Base-by-base conservation (phyloP, 2,329 filamentous ascomycete genomes). In the Beauveria brongniartii region DNA sequence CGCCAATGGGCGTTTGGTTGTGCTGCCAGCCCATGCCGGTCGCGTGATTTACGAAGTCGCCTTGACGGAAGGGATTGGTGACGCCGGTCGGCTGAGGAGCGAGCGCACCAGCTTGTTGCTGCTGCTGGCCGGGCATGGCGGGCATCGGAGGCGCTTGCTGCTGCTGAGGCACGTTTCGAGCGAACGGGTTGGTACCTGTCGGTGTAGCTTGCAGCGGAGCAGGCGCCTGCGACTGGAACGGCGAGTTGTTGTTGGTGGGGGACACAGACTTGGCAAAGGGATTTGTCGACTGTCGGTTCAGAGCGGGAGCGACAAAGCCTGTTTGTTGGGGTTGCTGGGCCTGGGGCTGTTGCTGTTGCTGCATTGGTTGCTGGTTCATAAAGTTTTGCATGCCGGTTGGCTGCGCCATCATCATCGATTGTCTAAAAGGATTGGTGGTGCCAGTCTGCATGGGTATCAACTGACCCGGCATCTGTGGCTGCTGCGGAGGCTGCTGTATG, bases 11-110 rank as follows among this genome's bases (percentile, higher is more conserved):
- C 69, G 90, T 85, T 65, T 88, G 86, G 63, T 84, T 84, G 64
- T 88, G 82, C 72, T 97, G 92, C 91, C 94, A 97, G 1, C 91
- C 91, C 73, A 90, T 82, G 1, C 93, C 92, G 0, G 92, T 96
- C 64, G 86, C 81, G 69, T 96, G 92, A 70, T 96, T 94, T 57
- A 96, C 87, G 72, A 97, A 96, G 4, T 88, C 86, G 51, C 89
- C 91, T 70, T 97, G 92, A 18, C 94, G 84, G 81, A 97, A 97
- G 0, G 94, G 94, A 69, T 99, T 99, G 2, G 92, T 97, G 69
- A 85, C 91, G 9, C 92, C 92, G 0, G 92, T 97, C 1, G 88
- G 83, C 69, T 93, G 91, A 2, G 91, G 85, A 58, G 82, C 82
- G 5, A 94, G 75, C 54, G 78, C 77, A 47, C 79, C 77, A 1